phyloP scores from a whole-genome alignment of 108 stramenopile genomes.

The Skeletonema costatum region DNA sequence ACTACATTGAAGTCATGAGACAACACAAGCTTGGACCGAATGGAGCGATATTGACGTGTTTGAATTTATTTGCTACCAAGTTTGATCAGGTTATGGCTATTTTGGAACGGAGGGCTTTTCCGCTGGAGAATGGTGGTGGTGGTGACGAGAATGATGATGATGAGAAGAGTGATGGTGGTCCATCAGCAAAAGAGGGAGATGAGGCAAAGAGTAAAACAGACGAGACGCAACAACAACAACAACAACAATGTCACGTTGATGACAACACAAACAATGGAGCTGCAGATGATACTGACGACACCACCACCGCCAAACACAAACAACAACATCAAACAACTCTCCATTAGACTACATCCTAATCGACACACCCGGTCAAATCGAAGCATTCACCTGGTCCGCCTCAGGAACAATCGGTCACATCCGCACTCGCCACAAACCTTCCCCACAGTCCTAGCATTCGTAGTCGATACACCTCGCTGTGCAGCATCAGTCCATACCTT shows the following conservation, averaged over 20 bases:
- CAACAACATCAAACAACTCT: not conserved
- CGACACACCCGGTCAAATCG: constrained; percentile 99
- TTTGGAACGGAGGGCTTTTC: constrained; percentile 81
- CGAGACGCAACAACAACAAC: not conserved
- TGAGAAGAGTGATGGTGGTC: not conserved
- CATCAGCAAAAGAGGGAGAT: not conserved
- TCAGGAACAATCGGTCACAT: constrained; percentile 95
- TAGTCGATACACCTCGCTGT: constrained; percentile 97
- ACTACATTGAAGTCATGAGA: constrained; percentile 98
- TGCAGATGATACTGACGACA: not conserved
- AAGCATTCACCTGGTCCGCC: constrained; percentile 99
- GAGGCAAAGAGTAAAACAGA: not conserved
- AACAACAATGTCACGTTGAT: not conserved
- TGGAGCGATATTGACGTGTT: constrained; percentile 97
- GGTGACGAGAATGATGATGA: not conserved
- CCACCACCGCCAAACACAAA: not conserved
- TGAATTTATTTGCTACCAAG: constrained; percentile 98
- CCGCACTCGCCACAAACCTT: constrained; percentile 91
- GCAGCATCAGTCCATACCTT: constrained; percentile 94
- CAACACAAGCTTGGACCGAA: constrained; percentile 99
- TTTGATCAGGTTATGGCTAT: constrained; percentile 98
- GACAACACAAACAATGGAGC: not conserved
- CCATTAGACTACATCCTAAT: constrained; percentile 87
- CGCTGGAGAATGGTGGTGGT: not conserved
- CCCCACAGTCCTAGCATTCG: constrained; percentile 95